These are phyloP conservation scores for Hibiscus mutabilis DNA, from an alignment of 345 rosid species.

Conservation along the genomic window DNA sequence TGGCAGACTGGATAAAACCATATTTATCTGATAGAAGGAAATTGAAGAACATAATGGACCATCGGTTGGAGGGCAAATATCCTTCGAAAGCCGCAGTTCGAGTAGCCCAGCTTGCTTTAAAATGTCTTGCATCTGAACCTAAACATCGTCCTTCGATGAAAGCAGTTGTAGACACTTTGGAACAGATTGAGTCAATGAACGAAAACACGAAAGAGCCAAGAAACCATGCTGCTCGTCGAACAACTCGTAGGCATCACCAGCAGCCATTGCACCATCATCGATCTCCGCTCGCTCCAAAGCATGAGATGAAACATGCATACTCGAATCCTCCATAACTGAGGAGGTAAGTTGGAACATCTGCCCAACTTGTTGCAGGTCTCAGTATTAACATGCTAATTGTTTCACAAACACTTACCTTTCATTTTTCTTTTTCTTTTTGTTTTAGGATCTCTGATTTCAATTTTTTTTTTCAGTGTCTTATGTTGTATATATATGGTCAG, in stretches of 20 bases:
- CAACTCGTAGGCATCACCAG: background rate
- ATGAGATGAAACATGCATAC: background rate
- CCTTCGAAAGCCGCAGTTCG: background rate
- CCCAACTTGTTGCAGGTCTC: background rate
- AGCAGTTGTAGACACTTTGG: background rate
- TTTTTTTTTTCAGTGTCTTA: background rate
- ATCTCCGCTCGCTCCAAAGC: background rate
- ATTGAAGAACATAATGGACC: background rate
- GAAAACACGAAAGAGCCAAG: background rate
- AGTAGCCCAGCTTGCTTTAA: background rate
- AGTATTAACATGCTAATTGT: background rate
- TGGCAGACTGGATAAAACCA: background rate
- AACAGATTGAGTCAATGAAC: background rate
- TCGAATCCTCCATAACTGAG: background rate
- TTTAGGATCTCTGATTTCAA: background rate
- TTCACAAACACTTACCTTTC: background rate
- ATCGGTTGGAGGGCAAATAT: background rate
- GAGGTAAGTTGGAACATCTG: background rate
- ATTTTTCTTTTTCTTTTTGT: no score
- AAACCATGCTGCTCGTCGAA: background rate
- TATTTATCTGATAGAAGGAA: background rate
- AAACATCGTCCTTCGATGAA: background rate
- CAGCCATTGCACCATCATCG: background rate
- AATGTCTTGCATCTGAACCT: background rate
- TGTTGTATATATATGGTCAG: background rate